A percentile compares a stretch with the other conserved stretches of the same genome.
Evolutionary conservation across 2,329 filamentous ascomycete species (phyloP).

Genomic region (Endoconidiophora polonica): DNA sequence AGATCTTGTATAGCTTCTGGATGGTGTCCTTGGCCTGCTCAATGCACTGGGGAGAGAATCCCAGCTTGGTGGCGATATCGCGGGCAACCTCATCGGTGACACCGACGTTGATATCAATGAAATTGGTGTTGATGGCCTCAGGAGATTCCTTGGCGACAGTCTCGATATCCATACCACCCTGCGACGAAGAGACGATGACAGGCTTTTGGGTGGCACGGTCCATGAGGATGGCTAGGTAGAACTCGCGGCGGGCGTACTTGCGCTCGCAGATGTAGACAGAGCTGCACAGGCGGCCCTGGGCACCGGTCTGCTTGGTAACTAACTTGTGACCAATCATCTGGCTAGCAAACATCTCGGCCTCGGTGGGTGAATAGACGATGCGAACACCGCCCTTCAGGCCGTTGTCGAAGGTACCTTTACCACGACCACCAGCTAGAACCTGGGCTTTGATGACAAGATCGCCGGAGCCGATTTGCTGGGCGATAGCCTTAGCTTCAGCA

Average conservation of each 20-base stretch:
- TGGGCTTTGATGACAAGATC: conserved; percentile 99
- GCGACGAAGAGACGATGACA: conserved; percentile 92
- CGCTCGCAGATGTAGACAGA: conserved; percentile 98
- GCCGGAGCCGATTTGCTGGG: conserved; percentile 77
- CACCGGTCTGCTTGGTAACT: conserved; percentile 97
- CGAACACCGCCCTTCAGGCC: conserved; percentile 97
- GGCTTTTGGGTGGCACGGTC: conserved; percentile 81
- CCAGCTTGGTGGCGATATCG: conserved; percentile 77
- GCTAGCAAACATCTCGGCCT: conserved; percentile 91
- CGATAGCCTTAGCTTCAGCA: conserved; percentile 79
- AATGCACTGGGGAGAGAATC: conserved; percentile 95
- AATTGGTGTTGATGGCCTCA: conserved; percentile 85
- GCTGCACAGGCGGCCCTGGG: conserved; percentile 83
- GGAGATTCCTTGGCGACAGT: conserved; percentile 95
- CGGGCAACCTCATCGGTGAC: conserved; percentile 91
- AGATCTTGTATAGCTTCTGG: conserved; percentile 98
- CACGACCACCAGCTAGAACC: conserved; percentile 91
- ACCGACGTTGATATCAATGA: conserved; percentile 83
- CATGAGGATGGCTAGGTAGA: conserved; percentile 98
- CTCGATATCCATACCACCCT: conserved; percentile 99
- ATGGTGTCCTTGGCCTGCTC: conserved; percentile 91
- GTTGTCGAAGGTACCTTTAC: conserved; percentile 96
- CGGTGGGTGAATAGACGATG: conserved; percentile 94
- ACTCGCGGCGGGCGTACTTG: conserved; percentile 97
- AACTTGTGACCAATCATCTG: conserved; percentile 99